Evolutionary conservation across 1,284 basidiomycete genomes (phyloP), one percentile per base, ranked within the genome.

Genomic region (Kalmanozyma brasiliensis): DNA sequence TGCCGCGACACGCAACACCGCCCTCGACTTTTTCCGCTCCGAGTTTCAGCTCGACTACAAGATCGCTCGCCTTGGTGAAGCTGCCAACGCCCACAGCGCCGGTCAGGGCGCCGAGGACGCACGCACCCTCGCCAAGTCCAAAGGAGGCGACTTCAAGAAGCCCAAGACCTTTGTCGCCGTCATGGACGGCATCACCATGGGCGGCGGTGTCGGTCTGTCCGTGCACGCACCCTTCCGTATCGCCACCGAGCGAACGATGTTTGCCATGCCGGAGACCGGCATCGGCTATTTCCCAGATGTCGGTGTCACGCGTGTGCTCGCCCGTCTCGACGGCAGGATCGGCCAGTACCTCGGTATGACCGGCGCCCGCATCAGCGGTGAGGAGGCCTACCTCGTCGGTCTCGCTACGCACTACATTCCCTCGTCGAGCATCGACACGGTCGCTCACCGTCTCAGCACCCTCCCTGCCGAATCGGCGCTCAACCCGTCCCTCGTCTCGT

Each of bases 331-430:
- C 81, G 96, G 96, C 14, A 86, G 91, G 71, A 82, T 98, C 51
- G 96, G 96, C 36, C 91, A 92, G 17, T 98, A 96, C 85, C 88
- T 98, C 52, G 92, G 89, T n/a, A 84, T 98, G 75, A 98, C 95
- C 5, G 89, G 91, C 34, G 71, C 71, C 7, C 52, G 78, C 3
- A 72, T 82, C 40, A 57, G 55, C 6, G 80, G 80, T 17, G 69
- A 73, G 14, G 80, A 82, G 32, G 70, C 75, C 5, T 82, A 82
- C 48, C 62, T 79, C 23, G 35, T 59, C 33, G 80, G 80, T 14
- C 55, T 81, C 8, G 80, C 76, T 6, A 79, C 80, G 8, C 80
- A 81, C 71, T 80, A 71, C 51, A 42, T 81, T 16, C 24, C 59
- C 22, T 75, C 70, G 19, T 52, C 49, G 36, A 46, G 35, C 47